Evolutionary conservation across 2,329 filamentous ascomycete genomes (phyloP).

Genomic region (Paraconiothyrium sp.): DNA sequence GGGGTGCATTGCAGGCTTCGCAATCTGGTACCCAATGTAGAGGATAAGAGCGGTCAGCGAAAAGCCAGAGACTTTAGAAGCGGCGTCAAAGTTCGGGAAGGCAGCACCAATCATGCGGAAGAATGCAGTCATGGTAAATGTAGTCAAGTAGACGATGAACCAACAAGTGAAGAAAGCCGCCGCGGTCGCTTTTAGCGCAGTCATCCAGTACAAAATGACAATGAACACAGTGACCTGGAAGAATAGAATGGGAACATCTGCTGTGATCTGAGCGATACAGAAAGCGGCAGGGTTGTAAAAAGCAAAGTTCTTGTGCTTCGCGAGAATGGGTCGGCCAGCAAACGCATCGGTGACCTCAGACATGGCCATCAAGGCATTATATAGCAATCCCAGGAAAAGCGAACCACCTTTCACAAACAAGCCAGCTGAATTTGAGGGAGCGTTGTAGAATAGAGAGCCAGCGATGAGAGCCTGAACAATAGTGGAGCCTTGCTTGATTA

Average conservation of each 20-base stretch:
- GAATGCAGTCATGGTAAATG: constrained; percentile 81
- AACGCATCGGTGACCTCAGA: constrained; percentile 70
- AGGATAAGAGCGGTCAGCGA: constrained; percentile 49
- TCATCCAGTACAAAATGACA: constrained; percentile 82
- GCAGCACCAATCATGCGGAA: constrained; percentile 78
- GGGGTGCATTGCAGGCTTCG: constrained; percentile 55
- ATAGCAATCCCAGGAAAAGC: constrained; percentile 71
- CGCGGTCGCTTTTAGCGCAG: constrained; percentile 74
- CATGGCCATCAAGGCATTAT: constrained; percentile 70
- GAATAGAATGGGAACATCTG: constrained; percentile 64
- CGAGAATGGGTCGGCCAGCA: constrained; percentile 77
- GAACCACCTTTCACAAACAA: constrained; percentile 72
- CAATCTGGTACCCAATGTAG: constrained; percentile 18
- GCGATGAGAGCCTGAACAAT: constrained; percentile 69
- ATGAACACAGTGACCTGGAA: constrained; percentile 69
- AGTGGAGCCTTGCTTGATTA: constrained; percentile 69
- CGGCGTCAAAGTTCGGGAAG: constrained; percentile 68
- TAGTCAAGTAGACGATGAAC: constrained; percentile 73
- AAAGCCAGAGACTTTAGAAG: constrained; percentile 65
- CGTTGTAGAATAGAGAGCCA: constrained; percentile 74
- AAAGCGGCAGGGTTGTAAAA: constrained; percentile 85
- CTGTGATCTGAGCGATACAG: constrained; percentile 74
- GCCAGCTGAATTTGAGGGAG: constrained; percentile 65
- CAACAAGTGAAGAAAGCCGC: constrained; percentile 84
- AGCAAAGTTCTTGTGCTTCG: constrained; percentile 87